Base-by-base conservation (phyloP, 108 stramenopile species). In the Pseudonitzschia delicatissima region DNA sequence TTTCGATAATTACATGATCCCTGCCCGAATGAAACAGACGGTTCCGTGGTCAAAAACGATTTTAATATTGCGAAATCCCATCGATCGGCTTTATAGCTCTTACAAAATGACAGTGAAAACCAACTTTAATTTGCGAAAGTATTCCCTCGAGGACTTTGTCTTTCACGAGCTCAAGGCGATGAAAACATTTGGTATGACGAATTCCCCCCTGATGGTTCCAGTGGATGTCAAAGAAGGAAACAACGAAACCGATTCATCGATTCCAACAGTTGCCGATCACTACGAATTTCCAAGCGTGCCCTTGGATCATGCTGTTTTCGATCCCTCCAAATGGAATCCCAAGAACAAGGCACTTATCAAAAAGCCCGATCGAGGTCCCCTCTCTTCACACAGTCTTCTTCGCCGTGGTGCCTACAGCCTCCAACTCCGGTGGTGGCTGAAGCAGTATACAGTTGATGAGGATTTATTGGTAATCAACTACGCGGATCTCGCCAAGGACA, bases 31-130 rank as follows among this genome's bases (percentile, higher is more conserved):
- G 3, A 34, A 59, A 23, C 68, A 37, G 17, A 58, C 39, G 2
- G 50, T 49, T 23, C 68, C 68, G 4, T 64, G 63, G 63, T 11
- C 71, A 13, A 84, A 85, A 37, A 15, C 93, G 34, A 72, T 96
- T 13, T 82, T 94, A 21, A 87, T 93, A 69, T 68, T 90, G n/a
- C 76, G 95, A 17, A 86, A 94, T 64, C 95, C 95, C 25, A 88
- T 89, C 13, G 78, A 77, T 33, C 77, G 96, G 28, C 91, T 92
- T 13, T 75, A 63, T 45, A 83, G 81, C 25, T 94, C 95, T 53
- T 93, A 92, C 67, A 84, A 87, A 31, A 95, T 96, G 95, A 74
- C 82, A 5, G 29, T 45, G 20, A 26, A 29, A 6, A 18, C 47
- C 37, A 20, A n/a, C 0, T 42, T 20, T 26, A 32, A 28, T 7